Percentiles rank a stretch among this genome's conserved stretches.
Evolutionary conservation across 352 stramenopile genomes (phyloP).

Genomic region (Globisporangium carolinianum): DNA sequence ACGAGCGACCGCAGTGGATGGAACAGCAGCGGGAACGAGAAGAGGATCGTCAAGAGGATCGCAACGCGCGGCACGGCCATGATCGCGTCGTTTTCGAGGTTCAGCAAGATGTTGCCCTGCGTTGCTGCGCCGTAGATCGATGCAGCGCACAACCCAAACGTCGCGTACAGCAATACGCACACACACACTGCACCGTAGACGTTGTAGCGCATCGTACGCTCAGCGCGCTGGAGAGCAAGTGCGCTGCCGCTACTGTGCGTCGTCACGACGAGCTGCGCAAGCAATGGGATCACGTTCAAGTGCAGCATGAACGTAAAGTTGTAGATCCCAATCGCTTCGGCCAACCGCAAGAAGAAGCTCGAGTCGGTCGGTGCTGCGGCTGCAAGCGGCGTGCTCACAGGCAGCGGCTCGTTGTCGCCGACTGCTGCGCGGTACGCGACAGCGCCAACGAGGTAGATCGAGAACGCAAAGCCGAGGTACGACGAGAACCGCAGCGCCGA

Average conservation of each 20-base stretch:
- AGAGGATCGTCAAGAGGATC: constrained; percentile 61
- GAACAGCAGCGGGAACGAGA: constrained; percentile 74
- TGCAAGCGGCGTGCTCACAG: not conserved
- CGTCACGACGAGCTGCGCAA: constrained; percentile 65
- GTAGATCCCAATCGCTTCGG: constrained; percentile 66
- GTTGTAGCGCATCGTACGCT: not conserved
- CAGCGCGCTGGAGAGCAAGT: too few species aligned
- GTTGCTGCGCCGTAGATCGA: constrained; percentile 51
- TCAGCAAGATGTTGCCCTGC: constrained; percentile 73
- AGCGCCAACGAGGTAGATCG: constrained; percentile 48
- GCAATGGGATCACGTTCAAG: constrained; percentile 71
- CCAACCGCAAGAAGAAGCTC: constrained; percentile 15
- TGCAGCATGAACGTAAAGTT: constrained; percentile 87
- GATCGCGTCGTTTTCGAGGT: constrained; percentile 59
- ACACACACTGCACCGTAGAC: constrained; percentile 53
- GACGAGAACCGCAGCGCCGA: constrained; percentile 59
- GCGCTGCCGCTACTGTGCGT: not conserved
- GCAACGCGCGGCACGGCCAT: constrained; percentile 67
- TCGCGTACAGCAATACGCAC: constrained; percentile 56
- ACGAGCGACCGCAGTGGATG: constrained; percentile 60
- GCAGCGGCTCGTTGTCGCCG: too few species aligned
- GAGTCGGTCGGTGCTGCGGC: not conserved
- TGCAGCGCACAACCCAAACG: constrained; percentile 42
- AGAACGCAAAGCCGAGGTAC: constrained; percentile 65
- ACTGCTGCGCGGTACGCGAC: constrained; percentile 34